phyloP scores from a whole-genome alignment of 176 grass and related monocot genomes.

The Tillandsia leiboldiana region DNA sequence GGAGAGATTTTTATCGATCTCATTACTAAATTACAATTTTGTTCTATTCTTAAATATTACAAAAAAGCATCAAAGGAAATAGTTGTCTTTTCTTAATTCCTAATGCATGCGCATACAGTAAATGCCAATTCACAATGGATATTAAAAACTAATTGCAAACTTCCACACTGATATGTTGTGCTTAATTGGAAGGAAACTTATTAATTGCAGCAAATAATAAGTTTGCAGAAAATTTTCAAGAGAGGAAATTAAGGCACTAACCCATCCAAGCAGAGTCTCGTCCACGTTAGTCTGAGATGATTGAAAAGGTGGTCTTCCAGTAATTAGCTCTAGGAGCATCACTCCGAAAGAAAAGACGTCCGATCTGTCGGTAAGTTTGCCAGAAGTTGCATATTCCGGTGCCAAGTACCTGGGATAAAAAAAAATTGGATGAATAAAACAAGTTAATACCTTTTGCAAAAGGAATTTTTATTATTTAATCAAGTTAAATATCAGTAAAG shows the following conservation, averaged over 20 bases:
- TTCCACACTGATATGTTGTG: not conserved
- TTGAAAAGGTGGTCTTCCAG: slow-evolving; percentile 51
- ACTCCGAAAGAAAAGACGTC: slow-evolving; percentile 90
- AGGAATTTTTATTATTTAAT: not conserved
- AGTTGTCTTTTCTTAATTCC: no score
- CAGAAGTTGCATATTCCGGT: slow-evolving; percentile 65
- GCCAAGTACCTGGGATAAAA: slow-evolving; percentile 57
- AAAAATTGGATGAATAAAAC: not conserved
- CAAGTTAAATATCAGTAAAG: not conserved
- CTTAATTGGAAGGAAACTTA: not conserved
- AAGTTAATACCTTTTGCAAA: not conserved
- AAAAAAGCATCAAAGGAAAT: no score
- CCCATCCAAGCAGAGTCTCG: slow-evolving; percentile 54
- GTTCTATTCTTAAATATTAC: no score
- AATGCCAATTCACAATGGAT: not conserved
- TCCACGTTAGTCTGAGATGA: slow-evolving; percentile 26
- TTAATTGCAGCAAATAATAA: not conserved
- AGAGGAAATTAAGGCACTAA: slow-evolving; percentile 16
- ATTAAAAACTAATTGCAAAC: not conserved
- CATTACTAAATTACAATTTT: no score
- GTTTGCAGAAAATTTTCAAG: not conserved
- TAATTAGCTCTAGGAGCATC: slow-evolving; percentile 76
- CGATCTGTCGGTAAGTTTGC: slow-evolving; percentile 62
- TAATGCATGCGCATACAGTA: no score
- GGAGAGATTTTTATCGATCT: no score